Percentiles rank a stretch among this genome's conserved stretches.
Evolutionary conservation across 2,329 filamentous ascomycete species (phyloP).

Genomic region (Penicillium vulpinum): DNA sequence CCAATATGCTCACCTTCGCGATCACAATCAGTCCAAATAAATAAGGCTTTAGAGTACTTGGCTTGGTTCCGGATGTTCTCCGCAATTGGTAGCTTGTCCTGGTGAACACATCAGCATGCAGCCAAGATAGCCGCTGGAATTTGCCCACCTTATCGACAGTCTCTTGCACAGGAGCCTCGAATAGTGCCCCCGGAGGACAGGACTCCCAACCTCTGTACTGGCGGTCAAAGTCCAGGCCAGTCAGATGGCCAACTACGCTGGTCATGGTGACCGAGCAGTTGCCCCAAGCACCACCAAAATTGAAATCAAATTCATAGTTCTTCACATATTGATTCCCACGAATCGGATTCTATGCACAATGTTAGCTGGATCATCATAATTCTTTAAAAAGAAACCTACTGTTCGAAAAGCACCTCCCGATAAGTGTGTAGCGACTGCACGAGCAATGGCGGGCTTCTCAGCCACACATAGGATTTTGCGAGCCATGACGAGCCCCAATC

Average conservation of each 20-base stretch:
- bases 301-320: conserved; percentile 89
- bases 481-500: conserved; percentile 34
- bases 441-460: conserved; percentile 92
- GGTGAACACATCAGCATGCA: conserved; percentile 16
- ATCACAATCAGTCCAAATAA: conserved; percentile 99
- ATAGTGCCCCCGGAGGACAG: conserved; percentile 75
- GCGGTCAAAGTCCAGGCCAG: conserved; percentile 71
- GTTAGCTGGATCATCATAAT: conserved; percentile 16
- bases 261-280: conserved; percentile 88
- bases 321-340: conserved; percentile 75
- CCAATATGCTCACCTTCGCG: conserved; percentile 97
- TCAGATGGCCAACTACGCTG: conserved; percentile 85
- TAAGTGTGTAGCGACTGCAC: conserved; percentile 86
- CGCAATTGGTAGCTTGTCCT: conserved; percentile 79
- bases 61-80: conserved; percentile 83
- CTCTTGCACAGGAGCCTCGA: conserved; percentile 73
- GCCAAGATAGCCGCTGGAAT: not conserved
- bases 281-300: conserved; percentile 80
- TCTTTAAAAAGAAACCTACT: conserved; percentile 52
- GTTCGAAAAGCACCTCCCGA: conserved; percentile 71
- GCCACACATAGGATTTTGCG: conserved; percentile 71
- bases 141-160: conserved; percentile 63
- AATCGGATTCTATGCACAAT: conserved; percentile 62
- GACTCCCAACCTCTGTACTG: conserved; percentile 77
- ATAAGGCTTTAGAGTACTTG: conserved; percentile 68